Evolutionary conservation across 139 green algal species (phyloP), one percentile per base, ranked within the genome.

Genomic region (Coelastrella sp.): DNA sequence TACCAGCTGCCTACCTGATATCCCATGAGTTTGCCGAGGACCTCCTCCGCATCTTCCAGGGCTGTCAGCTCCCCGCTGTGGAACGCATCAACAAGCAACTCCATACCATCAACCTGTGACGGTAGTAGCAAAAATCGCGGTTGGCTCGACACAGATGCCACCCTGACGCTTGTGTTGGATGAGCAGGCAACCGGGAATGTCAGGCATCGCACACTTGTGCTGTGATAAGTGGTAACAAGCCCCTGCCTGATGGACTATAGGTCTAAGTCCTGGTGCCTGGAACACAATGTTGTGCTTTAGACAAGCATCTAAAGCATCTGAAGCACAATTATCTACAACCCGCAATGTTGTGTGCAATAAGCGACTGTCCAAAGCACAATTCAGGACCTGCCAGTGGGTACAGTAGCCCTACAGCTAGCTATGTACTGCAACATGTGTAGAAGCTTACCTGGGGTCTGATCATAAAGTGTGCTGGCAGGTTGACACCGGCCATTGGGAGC

Each of bases 381-480:
- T 47, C 32, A 47, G 32, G 61, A 19, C 10, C 61, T 71, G 61
- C 61, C 11, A 71, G 10, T 13, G 11, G 8, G 8, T 19, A 71
- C 11, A 71, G 61, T 71, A 71, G 61, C 61, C 8, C 32, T 47
- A 47, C 32, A 47, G 32, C 32, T 47, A 47, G 32, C 32, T 47
- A 47, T 47, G 32, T 47, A 47, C 32, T 47, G 32, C 32, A 47
- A 47, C 32, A 47, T 47, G 32, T 47, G 32, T 47, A 5, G 86
- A n/a, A 75, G 7, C 87, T 54, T 17, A 83, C 59, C 8, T 82
- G 59, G 0, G 92, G 93, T 10, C 88, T 65, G 2, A 96, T 64
- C 85, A 96, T 95, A 85, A 96, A 96, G 91, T 96, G 95, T 5
- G 91, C 92, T 2, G 95, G 94, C 79, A 96, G 78, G 87, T 96